phyloP scores from a whole-genome alignment of 805 yeast genomes.

The Yamadazyma kitorensis region DNA sequence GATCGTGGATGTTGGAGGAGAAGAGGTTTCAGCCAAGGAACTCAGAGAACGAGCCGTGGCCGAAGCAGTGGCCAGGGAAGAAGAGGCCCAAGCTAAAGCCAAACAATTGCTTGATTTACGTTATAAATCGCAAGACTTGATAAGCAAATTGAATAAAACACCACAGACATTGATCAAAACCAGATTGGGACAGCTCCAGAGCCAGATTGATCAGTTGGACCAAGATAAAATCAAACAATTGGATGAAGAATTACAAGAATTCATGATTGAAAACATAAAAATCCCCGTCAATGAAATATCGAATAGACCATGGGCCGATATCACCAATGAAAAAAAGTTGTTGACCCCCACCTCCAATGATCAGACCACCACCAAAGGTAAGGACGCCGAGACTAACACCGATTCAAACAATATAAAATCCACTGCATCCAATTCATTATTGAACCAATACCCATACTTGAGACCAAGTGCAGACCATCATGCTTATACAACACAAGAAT shows the following conservation, averaged over 20 bases:
- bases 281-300: constrained; percentile 27
- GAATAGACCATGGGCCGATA: constrained; percentile 34
- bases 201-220: constrained; percentile 26
- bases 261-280: constrained; percentile 30
- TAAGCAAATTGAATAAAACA: constrained; percentile 31
- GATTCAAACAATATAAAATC: constrained; percentile 18
- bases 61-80: constrained; percentile 43
- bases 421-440: constrained; percentile 29
- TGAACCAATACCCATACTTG: constrained; percentile 55
- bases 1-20: not conserved
- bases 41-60: constrained; percentile 40
- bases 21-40: constrained; percentile 22
- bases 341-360: constrained; percentile 3
- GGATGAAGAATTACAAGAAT: constrained; percentile 40
- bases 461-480: constrained; percentile 56
- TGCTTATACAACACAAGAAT: constrained; percentile 75
- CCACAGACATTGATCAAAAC: constrained; percentile 29
- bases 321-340: constrained; percentile 4
- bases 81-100: constrained; percentile 34
- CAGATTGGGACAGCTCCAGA: constrained; percentile 29
- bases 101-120: constrained; percentile 34
- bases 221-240: constrained; percentile 34
- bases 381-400: constrained; percentile 2
- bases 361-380: not conserved
- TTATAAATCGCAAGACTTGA: constrained; percentile 21